Conservation (phyloP, 2,329 filamentous ascomycete genomes). For the Juglanconis oblonga region DNA sequence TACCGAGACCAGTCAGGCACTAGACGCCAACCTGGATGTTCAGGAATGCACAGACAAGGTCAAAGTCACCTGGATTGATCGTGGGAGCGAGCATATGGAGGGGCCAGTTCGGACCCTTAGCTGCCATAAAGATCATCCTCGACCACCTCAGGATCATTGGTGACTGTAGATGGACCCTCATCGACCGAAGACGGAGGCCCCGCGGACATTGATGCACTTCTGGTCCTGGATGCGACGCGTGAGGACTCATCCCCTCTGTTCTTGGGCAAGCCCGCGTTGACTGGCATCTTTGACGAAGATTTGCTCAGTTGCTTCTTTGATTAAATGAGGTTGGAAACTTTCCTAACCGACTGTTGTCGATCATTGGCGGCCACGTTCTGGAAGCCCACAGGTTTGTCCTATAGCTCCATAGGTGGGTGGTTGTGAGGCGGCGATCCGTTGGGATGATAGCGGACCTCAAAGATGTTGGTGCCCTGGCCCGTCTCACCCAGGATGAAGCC, state of each 20-base stretch:
- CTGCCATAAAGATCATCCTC: background rate
- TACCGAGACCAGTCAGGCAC: no score
- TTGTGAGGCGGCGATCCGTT: conserved; percentile 19
- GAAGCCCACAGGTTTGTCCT: background rate
- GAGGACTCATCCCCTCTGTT: no score
- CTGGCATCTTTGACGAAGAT: no score
- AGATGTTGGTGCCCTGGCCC: conserved; percentile 18
- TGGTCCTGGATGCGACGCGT: background rate
- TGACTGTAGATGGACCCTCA: background rate
- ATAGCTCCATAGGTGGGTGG: conserved; percentile 17
- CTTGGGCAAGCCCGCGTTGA: no score
- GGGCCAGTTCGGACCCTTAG: background rate
- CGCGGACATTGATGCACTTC: background rate
- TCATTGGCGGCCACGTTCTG: no score
- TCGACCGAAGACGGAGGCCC: background rate
- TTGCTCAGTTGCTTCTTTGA: no score
- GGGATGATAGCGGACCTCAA: conserved; percentile 19
- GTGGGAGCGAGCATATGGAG: no score
- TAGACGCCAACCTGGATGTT: no score
- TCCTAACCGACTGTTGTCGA: no score
- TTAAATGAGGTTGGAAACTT: no score
- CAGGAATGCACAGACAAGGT: no score
- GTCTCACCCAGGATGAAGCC: conserved; percentile 20
- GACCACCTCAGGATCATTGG: background rate
- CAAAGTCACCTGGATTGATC: no score